These are phyloP conservation scores for Rhizophagus sp. DNA, from an alignment of 192 early-diverging fungal genomes.

Conservation along the genomic window DNA sequence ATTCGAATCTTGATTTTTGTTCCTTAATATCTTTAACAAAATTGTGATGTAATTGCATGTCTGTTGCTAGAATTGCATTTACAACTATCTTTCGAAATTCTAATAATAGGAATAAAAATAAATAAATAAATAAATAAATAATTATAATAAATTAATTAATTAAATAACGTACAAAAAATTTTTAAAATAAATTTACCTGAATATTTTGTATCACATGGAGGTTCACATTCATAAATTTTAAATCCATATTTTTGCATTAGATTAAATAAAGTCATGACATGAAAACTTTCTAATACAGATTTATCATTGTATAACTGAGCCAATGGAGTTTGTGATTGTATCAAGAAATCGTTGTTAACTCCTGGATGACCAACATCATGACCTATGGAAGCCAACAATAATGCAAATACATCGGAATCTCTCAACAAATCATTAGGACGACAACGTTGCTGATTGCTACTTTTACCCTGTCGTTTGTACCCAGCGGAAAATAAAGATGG, in stretches of 20 bases:
- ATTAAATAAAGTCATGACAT: slow-evolving; percentile 74
- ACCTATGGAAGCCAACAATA: slow-evolving; percentile 74
- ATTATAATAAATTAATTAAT: not conserved
- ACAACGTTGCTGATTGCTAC: slow-evolving; percentile 36
- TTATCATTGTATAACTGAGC: slow-evolving; percentile 92
- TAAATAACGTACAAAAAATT: not conserved
- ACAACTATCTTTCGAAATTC: slow-evolving; percentile 74
- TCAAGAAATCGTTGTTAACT: slow-evolving; percentile 92
- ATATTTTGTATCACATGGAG: slow-evolving; percentile 23
- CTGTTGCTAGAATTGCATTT: slow-evolving; percentile 75
- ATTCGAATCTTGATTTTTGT: slow-evolving; percentile 54
- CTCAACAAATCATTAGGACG: slow-evolving; percentile 49
- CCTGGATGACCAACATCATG: slow-evolving; percentile 92
- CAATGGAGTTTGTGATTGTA: slow-evolving; percentile 74
- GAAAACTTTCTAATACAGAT: slow-evolving; percentile 93
- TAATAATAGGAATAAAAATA: slow-evolving; percentile 30
- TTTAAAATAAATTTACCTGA: not conserved
- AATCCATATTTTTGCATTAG: slow-evolving; percentile 61
- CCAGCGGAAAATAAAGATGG: slow-evolving; percentile 47
- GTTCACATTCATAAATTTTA: slow-evolving; percentile 45
- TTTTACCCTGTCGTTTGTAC: not conserved
- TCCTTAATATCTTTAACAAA: slow-evolving; percentile 74
- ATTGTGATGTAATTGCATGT: slow-evolving; percentile 80
- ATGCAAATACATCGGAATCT: slow-evolving; percentile 68
- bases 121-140: not conserved